Base-by-base conservation (phyloP, 768 basidiomycete genomes). In the Collybia mongolica region DNA sequence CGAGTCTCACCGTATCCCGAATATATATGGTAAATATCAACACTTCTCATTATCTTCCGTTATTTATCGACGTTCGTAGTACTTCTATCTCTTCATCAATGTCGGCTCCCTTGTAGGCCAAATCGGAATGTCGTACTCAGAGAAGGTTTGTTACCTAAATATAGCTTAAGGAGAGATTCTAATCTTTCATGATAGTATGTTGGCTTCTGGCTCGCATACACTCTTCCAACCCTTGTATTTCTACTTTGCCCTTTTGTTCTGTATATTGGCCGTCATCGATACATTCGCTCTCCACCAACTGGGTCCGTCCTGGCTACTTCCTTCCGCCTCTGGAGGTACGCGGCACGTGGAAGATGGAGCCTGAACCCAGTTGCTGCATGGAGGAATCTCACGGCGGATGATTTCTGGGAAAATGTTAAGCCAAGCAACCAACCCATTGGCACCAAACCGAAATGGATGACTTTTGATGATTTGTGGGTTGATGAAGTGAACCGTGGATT, bases 401-500 rank as follows among this genome's bases (percentile, higher is more conserved):
- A 83, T 54, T 88, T 90, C 71, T 91, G 86, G 88, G 87, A 90
- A 39, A 68, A 56, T 39, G 85, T 73, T 2, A 88, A 87, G 63
- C 89, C 89, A 0, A 86, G 84, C 57, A 32, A 32, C 4, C 72
- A 71, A 28, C 65, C 73, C 26, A 57, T 59, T 2, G 75, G 63
- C 1, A 14, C 32, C 9, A 77, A 71, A 42, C 88, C 87, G 0
- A 23, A 29, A 5, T 90, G 87, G 88, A 89, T 90, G 86, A 82
- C 67, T 6, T 90, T 82, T 51, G 87, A 90, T 57, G 89, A 91
- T 58, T 61, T 73, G 46, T 90, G 87, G 86, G 86, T 91, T 11
- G 87, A 89, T 44, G 88, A 91, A 58, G 79, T 90, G 37, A 71
- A 72, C 46, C 77, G 88, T 48, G 88, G 86, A 2, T 62, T 90